Base-by-base conservation (phyloP, 768 basidiomycete genomes). In the Gloeopeniophorella convolvens region DNA sequence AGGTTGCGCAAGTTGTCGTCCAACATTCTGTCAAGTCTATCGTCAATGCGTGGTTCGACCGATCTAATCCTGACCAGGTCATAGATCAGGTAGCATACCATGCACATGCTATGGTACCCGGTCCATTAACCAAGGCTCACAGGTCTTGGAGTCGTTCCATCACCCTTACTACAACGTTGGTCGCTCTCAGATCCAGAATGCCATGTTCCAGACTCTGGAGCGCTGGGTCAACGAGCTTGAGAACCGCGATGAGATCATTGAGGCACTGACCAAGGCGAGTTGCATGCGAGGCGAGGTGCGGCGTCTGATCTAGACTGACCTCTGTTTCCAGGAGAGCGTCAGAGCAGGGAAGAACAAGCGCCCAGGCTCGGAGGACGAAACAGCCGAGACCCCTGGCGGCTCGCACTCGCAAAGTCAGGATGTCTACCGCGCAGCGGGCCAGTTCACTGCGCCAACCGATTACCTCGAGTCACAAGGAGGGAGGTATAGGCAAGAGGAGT, bases 1-100 rank as follows among this genome's bases (percentile, higher is more conserved):
- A 83, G 61, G 78, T 86, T 42, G 85, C 84, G 7, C 73, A 78
- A 59, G 64, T 83, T 23, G 75, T 89, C 12, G 83, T 85, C 11
- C 75, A 78, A 57, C 65, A 87, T 61, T 66, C 70, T 11, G 81
- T 83, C 45, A 75, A 75, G 45, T 66, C 78, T 21, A 75, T 87
- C 33, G 82, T 85, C 23, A 57, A 71, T 66, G 75, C 79, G 0
- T 82, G 80, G 79, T 67, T 65, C 28, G 69, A 76, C 52, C 60
- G 72, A 28, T 67, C 61, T 32, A 59, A 79, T 52, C 67, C 74
- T 1, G 70, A 77, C 45, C 57, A 61, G 13, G 70, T 76, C 28
- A 69, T 81, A 35, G 66, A 72, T 46, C 62, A 67, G 62, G 77
- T 76, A 40, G 40, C 64, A 58, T n/a, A 26, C 9, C 23, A 30